Evolutionary conservation across 2,329 filamentous ascomycete species (phyloP), one percentile per base, ranked within the genome.

Genomic region (Juglanconis oblonga): DNA sequence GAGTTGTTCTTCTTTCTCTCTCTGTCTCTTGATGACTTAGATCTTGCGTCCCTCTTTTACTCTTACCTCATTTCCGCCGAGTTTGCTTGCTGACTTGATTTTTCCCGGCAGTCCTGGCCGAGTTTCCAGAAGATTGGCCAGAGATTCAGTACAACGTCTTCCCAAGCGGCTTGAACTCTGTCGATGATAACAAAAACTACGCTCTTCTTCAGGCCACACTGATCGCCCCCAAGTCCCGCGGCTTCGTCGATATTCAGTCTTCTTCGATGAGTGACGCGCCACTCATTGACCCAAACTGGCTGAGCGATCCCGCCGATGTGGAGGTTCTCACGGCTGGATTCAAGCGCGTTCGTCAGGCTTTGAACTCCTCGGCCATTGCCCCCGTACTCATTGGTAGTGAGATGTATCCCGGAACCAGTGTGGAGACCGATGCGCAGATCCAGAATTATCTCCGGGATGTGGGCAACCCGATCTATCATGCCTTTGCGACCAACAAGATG

Each of bases 231-330:
- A 52, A 55, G 14, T 45, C 36, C 13, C 9, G 8, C 1, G 58
- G 58, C 24, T 51, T 31, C 5, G 33, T 60, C 3, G 31, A 35
- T 24, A 60, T 60, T 9, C 13, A 48, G 13, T 45, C 36, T 0
- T 44, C 52, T 13, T 44, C 38, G n/a, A 54, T 47, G 29, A 17
- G 14, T 9, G 59, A 50, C 13, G 10, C 67, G 1, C 77, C 77
- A 0, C 64, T 74, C 5, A 73, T 78, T 36, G 67, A 76, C 49
- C 72, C 73, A 0, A 73, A 73, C 48, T 79, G 71, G 70, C 65
- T 79, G 3, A 64, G 38, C 1, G 31, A 38, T 8, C 48, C 40
- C 13, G 48, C 57, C 3, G 60, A 62, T 24, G 9, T 55, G 32
- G 52, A 52, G 1, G n/a, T 62, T 1, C 45, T 49, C 36, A 62